Conservation (phyloP, 495 filamentous ascomycete genomes). For the Corynascus novoguineensis region DNA sequence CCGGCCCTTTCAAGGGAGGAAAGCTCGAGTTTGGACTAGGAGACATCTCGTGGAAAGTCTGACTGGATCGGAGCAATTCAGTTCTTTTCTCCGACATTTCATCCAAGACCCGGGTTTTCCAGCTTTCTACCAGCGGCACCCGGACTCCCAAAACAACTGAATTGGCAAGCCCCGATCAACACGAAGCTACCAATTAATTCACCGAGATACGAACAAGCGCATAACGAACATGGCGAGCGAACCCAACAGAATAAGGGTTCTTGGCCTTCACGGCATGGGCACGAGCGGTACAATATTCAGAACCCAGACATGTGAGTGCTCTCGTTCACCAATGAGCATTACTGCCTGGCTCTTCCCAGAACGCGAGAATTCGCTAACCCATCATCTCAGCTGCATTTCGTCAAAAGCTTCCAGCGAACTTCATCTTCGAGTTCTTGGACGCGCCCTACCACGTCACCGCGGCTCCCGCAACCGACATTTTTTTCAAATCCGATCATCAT, state of each 20-base stretch:
- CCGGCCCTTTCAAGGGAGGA: too few species aligned
- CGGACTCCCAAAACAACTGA: too few species aligned
- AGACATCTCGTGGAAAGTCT: too few species aligned
- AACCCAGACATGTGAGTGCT: conserved; percentile 50
- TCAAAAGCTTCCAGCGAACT: conserved; percentile 25
- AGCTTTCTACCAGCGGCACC: too few species aligned
- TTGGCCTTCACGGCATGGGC: conserved; percentile 60
- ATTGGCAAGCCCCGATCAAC: too few species aligned
- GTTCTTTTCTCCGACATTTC: too few species aligned
- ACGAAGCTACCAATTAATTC: neutral
- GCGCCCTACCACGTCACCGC: conserved; percentile 40
- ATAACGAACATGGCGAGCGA: neutral
- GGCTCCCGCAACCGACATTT: conserved; percentile 49
- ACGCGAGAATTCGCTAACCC: neutral
- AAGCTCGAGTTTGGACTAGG: too few species aligned
- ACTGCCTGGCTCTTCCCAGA: neutral
- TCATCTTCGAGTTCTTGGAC: conserved; percentile 54
- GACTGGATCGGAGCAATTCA: too few species aligned
- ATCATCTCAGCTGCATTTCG: conserved; percentile 26
- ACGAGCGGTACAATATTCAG: conserved; percentile 55
- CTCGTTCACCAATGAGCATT: neutral
- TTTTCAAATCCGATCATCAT: conserved; percentile 48
- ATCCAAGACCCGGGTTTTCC: too few species aligned
- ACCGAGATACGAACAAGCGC: neutral
- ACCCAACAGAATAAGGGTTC: conserved; percentile 45